Percentiles rank a stretch among this genome's conserved stretches.
These are phyloP conservation scores for Plasmodium fragile DNA, from an alignment of 169 alveolate genomes.

Conservation along the genomic window DNA sequence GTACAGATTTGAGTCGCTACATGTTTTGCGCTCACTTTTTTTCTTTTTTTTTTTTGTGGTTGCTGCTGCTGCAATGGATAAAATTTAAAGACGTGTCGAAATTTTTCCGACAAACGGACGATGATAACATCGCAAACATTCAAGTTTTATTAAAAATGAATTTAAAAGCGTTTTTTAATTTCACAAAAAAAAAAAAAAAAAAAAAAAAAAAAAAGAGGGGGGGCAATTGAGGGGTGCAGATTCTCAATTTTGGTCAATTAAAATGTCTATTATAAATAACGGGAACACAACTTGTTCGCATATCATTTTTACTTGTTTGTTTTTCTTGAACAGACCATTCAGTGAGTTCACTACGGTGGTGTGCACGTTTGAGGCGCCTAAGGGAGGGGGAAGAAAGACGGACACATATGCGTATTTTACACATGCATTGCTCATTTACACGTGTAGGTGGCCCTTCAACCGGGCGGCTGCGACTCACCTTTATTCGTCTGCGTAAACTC, in stretches of 20 bases:
- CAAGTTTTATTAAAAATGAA: conserved; percentile 9
- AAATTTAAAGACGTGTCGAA: conserved; percentile 1
- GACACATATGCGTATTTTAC: not conserved
- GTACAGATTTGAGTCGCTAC: not conserved
- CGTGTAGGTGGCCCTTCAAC: not conserved
- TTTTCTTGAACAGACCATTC: conserved; percentile 19
- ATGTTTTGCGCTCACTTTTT: not conserved
- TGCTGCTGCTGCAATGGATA: not conserved
- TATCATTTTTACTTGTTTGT: conserved; percentile 1
- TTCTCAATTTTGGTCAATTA: conserved; percentile 13
- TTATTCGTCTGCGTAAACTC: conserved; percentile 69
- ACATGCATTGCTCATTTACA: not conserved
- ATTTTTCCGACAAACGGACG: not conserved
- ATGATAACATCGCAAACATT: not conserved
- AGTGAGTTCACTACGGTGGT: conserved; percentile 33
- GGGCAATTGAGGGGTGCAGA: conserved; percentile 1
- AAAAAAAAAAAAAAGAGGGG: not conserved
- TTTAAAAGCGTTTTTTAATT: conserved; percentile 7
- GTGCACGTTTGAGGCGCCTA: conserved; percentile 43
- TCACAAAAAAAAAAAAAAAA: conserved; percentile 22
- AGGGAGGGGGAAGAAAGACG: conserved; percentile 3
- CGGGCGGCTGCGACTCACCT: not conserved
- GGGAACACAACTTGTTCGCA: conserved; percentile 68
- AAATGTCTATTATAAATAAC: conserved; percentile 69
- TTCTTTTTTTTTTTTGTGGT: conserved; percentile 14